phyloP scores from a whole-genome alignment of 2,329 filamentous ascomycete species.

The Colletotrichum agaves region DNA sequence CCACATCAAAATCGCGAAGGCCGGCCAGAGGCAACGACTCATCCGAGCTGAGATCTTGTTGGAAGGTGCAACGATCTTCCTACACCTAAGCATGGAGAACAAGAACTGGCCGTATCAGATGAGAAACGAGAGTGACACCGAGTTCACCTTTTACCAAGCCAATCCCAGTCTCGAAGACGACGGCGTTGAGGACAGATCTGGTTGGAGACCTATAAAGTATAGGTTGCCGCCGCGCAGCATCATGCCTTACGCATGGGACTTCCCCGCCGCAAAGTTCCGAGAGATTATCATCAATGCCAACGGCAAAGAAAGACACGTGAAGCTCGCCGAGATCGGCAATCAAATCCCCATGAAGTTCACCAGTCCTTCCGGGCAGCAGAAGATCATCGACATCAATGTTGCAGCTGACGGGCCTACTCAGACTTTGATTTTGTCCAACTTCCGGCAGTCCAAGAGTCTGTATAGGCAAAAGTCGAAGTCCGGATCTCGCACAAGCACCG shows the following conservation, averaged over 20 bases:
- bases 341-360: conserved; percentile 93
- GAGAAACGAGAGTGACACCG: conserved; percentile 96
- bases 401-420: conserved; percentile 95
- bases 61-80: conserved; percentile 92
- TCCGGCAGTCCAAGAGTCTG: conserved; percentile 90
- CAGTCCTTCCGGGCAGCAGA: conserved; percentile 73
- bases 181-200: conserved; percentile 82
- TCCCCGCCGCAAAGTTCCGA: conserved; percentile 95
- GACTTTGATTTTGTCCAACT: conserved; percentile 93
- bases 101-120: conserved; percentile 99
- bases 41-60: conserved; percentile 90
- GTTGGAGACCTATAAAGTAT: conserved; percentile 93
- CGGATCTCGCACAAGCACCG: conserved; percentile 61
- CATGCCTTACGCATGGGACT: conserved; percentile 99
- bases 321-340: conserved; percentile 95
- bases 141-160: conserved; percentile 96
- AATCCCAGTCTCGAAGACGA: conserved; percentile 95
- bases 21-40: conserved; percentile 87
- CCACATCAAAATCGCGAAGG: conserved; percentile 92
- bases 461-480: conserved; percentile 73
- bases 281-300: conserved; percentile 86
- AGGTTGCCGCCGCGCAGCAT: conserved; percentile 93
- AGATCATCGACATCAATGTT: conserved; percentile 97
- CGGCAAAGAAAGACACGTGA: conserved; percentile 88
- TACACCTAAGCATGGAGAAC: conserved; percentile 88